A percentile compares a stretch with the other conserved stretches of the same genome.
These are phyloP conservation scores for Penicillium aurantiogriseum DNA, from an alignment of 2,329 filamentous ascomycete genomes.

Conservation along the genomic window DNA sequence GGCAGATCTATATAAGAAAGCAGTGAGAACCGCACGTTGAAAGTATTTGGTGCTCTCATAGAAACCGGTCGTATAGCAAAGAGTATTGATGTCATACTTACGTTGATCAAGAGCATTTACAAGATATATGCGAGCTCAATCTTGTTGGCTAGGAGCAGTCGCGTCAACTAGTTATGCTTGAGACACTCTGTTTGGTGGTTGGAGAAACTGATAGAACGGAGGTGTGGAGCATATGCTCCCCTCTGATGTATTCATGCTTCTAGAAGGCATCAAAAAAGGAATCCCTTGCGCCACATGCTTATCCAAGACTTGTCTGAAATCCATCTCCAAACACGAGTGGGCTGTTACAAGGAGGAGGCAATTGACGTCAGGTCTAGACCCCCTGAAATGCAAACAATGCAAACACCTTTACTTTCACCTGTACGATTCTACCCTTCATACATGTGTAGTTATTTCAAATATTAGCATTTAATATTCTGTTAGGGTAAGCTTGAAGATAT, in stretches of 20 bases:
- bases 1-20: constrained; percentile 26
- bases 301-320: constrained; percentile 10
- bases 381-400: constrained; percentile 7
- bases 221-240: constrained; percentile 12
- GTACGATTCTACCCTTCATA: not conserved
- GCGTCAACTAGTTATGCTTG: constrained; percentile 13
- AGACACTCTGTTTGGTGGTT: constrained; percentile 17
- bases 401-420: not conserved
- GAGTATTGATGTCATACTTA: constrained; percentile 36
- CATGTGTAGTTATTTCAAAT: not conserved
- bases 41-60: not conserved
- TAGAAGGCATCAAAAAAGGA: constrained; percentile 2
- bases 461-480: not conserved
- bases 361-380: constrained; percentile 19
- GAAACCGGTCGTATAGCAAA: not conserved
- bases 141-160: constrained; percentile 8
- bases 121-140: constrained; percentile 7
- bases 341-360: constrained; percentile 3
- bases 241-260: constrained; percentile 7
- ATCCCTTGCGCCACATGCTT: constrained; percentile 12
- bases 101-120: constrained; percentile 12
- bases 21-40: not conserved
- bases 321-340: constrained; percentile 11
- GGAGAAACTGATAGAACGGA: constrained; percentile 7
- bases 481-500: not conserved